Conservation (phyloP, 495 filamentous ascomycete genomes). For the Neurospora terricola region DNA sequence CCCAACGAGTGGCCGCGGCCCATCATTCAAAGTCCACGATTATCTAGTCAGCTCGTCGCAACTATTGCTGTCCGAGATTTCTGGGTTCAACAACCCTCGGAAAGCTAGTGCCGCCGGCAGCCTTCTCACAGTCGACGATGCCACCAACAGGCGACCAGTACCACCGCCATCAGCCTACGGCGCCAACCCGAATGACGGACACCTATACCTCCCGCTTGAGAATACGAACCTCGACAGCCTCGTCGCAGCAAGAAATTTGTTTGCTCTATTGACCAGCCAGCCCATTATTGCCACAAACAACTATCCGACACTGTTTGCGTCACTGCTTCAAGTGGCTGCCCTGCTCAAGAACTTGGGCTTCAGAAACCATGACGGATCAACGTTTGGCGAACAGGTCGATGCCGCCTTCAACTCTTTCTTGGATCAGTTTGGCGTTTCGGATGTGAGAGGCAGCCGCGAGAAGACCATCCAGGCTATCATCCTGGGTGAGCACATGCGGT, state of each 20-base stretch:
- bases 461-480: conserved; percentile 87
- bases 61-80: conserved; percentile 55
- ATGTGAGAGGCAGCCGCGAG: conserved; percentile 73
- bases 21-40: conserved; percentile 73
- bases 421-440: conserved; percentile 63
- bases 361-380: conserved; percentile 68
- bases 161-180: conserved; percentile 16
- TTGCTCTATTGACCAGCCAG: conserved; percentile 75
- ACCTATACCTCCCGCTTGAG: conserved; percentile 56
- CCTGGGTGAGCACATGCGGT: conserved; percentile 77
- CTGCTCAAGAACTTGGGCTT: conserved; percentile 68
- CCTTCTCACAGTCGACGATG: conserved; percentile 29
- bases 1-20: conserved; percentile 48
- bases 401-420: conserved; percentile 67
- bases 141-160: conserved; percentile 31
- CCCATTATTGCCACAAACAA: conserved; percentile 68
- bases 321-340: conserved; percentile 61
- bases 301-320: conserved; percentile 57
- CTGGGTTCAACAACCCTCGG: conserved; percentile 25
- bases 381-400: conserved; percentile 67
- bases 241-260: conserved; percentile 75
- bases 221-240: conserved; percentile 52
- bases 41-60: conserved; percentile 62
- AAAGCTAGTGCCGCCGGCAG: conserved; percentile 30
- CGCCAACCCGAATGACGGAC: conserved; percentile 40